Evolutionary conservation across 352 stramenopile species (phyloP).

Genomic region (Plasmopara muralis): DNA sequence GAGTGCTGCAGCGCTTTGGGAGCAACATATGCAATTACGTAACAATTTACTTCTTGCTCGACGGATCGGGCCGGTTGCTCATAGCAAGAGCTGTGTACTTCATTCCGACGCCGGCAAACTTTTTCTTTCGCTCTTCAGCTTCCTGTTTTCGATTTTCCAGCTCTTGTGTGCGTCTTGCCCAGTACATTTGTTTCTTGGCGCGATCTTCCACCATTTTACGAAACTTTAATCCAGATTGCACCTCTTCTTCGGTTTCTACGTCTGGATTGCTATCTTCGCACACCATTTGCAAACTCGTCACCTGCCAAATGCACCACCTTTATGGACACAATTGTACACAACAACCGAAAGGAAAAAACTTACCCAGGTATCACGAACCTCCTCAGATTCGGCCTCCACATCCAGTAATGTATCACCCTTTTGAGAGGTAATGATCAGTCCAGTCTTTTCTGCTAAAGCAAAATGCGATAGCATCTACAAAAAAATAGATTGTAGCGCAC

Average conservation of each 20-base stretch:
- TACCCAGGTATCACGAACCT: slow-evolving; percentile 65
- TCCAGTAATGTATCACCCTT: slow-evolving; percentile 63
- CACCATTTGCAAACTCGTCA: slow-evolving; percentile 66
- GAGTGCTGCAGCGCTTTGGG: not conserved
- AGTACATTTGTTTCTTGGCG: slow-evolving; percentile 73
- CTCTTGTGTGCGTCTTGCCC: slow-evolving; percentile 66
- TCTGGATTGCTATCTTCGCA: slow-evolving; percentile 44
- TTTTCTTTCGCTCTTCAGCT: slow-evolving; percentile 73
- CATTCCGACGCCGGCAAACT: slow-evolving; percentile 61
- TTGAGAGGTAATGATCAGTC: slow-evolving; percentile 47
- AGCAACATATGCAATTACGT: not conserved
- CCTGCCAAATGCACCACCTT: slow-evolving; percentile 17
- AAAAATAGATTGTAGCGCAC: not conserved
- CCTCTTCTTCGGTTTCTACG: slow-evolving; percentile 28
- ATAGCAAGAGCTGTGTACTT: slow-evolving; percentile 82
- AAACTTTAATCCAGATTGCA: slow-evolving; percentile 40
- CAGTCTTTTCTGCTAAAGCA: slow-evolving; percentile 23
- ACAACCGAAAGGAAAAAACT: slow-evolving; percentile 4
- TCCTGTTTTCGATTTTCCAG: slow-evolving; percentile 68
- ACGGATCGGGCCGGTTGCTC: slow-evolving; percentile 38
- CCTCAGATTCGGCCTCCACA: slow-evolving; percentile 57
- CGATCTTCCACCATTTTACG: slow-evolving; percentile 71
- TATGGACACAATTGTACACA: not conserved
- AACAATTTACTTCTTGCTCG: slow-evolving; percentile 12
- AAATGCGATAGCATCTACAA: not conserved